Percentiles rank a stretch among this genome's conserved stretches.
These are phyloP conservation scores for Leccinum longicurvipes DNA, from an alignment of 768 basidiomycete species.

Conservation along the genomic window DNA sequence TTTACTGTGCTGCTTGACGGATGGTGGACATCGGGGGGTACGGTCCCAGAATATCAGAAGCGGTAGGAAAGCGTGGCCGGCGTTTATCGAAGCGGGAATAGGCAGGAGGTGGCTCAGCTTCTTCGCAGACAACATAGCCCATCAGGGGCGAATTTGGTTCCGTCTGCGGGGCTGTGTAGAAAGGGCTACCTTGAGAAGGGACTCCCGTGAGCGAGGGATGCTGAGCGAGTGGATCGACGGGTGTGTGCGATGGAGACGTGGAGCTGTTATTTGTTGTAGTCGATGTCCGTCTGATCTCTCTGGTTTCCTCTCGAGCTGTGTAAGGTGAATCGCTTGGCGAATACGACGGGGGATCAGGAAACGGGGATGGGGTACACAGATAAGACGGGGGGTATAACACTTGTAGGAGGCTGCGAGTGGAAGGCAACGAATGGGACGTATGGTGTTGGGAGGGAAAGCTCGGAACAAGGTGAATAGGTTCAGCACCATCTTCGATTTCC, in stretches of 20 bases:
- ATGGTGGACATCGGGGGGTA: slow-evolving; percentile 24
- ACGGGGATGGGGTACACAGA: slow-evolving; percentile 2
- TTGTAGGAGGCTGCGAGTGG: slow-evolving; percentile 22
- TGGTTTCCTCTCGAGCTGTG: neutral
- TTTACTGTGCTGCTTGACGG: neutral
- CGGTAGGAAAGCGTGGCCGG: slow-evolving; percentile 16
- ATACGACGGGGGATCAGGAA: slow-evolving; percentile 23
- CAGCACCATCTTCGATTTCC: neutral
- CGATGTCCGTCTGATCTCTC: neutral
- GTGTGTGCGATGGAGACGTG: neutral
- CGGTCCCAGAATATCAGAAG: slow-evolving; percentile 24
- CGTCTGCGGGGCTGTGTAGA: neutral
- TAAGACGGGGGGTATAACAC: slow-evolving; percentile 27
- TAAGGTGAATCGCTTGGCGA: slow-evolving; percentile 1
- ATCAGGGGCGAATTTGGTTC: neutral
- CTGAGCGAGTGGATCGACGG: slow-evolving; percentile 6
- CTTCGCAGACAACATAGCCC: slow-evolving; percentile 1
- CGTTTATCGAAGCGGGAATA: slow-evolving; percentile 30
- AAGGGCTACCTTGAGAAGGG: slow-evolving; percentile 4
- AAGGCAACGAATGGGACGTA: slow-evolving; percentile 9
- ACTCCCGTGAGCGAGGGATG: slow-evolving; percentile 18
- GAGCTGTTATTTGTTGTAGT: neutral
- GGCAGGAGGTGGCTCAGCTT: slow-evolving; percentile 15
- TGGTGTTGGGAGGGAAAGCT: neutral
- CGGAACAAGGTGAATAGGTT: neutral